A percentile compares a stretch with the other conserved stretches of the same genome.
These are phyloP conservation scores for Claviceps paspali DNA, from an alignment of 2,329 filamentous ascomycete genomes.

Conservation along the genomic window DNA sequence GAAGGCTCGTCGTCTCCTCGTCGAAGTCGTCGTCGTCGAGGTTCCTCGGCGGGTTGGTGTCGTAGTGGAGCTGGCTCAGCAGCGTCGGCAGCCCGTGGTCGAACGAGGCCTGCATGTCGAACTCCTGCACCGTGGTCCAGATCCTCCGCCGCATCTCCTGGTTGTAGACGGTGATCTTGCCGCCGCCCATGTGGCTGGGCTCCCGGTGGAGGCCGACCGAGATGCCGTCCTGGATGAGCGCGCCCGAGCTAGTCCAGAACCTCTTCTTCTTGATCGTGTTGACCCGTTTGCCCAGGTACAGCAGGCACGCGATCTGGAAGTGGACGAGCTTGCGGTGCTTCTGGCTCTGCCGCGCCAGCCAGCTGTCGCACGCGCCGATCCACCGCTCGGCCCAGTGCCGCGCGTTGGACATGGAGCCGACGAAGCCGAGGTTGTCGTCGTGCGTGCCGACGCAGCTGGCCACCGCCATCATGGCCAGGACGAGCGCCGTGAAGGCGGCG, in stretches of 20 bases:
- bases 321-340: slow-evolving; percentile 46
- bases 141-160: slow-evolving; percentile 47
- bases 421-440: slow-evolving; percentile 36
- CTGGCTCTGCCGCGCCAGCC: slow-evolving; percentile 40
- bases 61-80: slow-evolving; percentile 39
- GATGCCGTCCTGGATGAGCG: slow-evolving; percentile 41
- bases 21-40: slow-evolving; percentile 43
- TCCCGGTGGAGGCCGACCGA: slow-evolving; percentile 44
- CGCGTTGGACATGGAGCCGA: slow-evolving; percentile 42
- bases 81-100: slow-evolving; percentile 45
- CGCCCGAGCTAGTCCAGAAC: slow-evolving; percentile 43
- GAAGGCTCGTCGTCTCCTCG: slow-evolving; percentile 34
- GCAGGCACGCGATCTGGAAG: slow-evolving; percentile 42
- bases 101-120: slow-evolving; percentile 46
- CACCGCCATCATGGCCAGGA: slow-evolving; percentile 46
- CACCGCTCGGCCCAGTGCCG: slow-evolving; percentile 39
- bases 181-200: slow-evolving; percentile 36
- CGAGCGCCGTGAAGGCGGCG: slow-evolving; percentile 39
- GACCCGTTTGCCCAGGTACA: slow-evolving; percentile 46
- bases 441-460: slow-evolving; percentile 38
- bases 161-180: slow-evolving; percentile 41
- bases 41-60: slow-evolving; percentile 39
- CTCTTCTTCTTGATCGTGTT: slow-evolving; percentile 51
- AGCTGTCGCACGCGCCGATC: slow-evolving; percentile 39
- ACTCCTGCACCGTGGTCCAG: slow-evolving; percentile 46